Evolutionary conservation across 495 filamentous ascomycete genomes (phyloP).

Genomic region (Talaromyces trachyspermus): DNA sequence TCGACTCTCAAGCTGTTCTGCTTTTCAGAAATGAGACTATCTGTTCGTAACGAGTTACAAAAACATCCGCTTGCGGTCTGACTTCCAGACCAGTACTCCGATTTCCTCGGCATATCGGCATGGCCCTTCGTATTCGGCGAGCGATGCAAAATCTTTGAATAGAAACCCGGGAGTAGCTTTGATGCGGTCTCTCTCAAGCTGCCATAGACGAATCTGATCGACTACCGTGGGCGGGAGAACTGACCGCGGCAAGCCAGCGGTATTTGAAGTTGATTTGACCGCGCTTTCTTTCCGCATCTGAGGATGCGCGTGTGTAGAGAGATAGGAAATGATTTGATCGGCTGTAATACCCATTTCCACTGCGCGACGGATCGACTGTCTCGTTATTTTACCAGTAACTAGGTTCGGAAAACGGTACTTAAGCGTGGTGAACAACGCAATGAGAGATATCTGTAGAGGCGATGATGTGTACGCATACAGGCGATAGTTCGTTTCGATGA

Average conservation of each 20-base stretch:
- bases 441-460: slow-evolving; percentile 84
- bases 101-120: slow-evolving; percentile 80
- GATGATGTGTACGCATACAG: slow-evolving; percentile 94
- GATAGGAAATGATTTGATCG: slow-evolving; percentile 86
- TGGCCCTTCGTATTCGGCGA: slow-evolving; percentile 68
- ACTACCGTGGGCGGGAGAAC: slow-evolving; percentile 90
- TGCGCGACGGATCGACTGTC: slow-evolving; percentile 75
- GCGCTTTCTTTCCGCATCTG: slow-evolving; percentile 68
- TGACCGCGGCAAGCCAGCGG: slow-evolving; percentile 36
- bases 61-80: slow-evolving; percentile 72
- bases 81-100: slow-evolving; percentile 86
- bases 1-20: slow-evolving; percentile 24
- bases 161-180: slow-evolving; percentile 72
- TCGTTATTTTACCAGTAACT: slow-evolving; percentile 80
- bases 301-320: slow-evolving; percentile 83
- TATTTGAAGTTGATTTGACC: slow-evolving; percentile 34
- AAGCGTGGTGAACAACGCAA: slow-evolving; percentile 82
- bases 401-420: slow-evolving; percentile 86
- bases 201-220: slow-evolving; percentile 96
- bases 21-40: slow-evolving; percentile 70
- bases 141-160: slow-evolving; percentile 77
- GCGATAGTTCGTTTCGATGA: slow-evolving; percentile 98
- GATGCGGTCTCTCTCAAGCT: slow-evolving; percentile 92
- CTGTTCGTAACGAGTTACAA: slow-evolving; percentile 80
- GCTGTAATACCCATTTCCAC: slow-evolving; percentile 87